A percentile compares a stretch with the other conserved stretches of the same genome.
Evolutionary conservation across 1,139 yeast genomes (phyloP).

Genomic region (Debaryomycetaceae sp.): DNA sequence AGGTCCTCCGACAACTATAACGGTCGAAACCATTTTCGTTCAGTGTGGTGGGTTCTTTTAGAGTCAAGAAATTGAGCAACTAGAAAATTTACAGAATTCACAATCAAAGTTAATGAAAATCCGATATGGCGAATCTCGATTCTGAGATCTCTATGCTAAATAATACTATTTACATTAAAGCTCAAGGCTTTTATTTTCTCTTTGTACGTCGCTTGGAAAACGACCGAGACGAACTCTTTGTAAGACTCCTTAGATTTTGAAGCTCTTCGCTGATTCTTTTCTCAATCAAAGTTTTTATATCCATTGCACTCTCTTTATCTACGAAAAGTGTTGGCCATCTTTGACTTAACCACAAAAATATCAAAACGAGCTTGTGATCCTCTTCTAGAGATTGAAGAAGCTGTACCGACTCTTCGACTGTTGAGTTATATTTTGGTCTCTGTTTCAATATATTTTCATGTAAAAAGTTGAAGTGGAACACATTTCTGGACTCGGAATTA

Average conservation of each 20-base stretch:
- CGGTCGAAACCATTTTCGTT: slow-evolving; percentile 11
- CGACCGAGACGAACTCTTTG: slow-evolving; percentile 7
- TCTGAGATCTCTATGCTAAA: not conserved
- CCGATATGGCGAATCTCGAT: not conserved
- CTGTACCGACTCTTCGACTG: slow-evolving; percentile 25
- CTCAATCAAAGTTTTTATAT: slow-evolving; percentile 63
- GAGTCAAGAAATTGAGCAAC: not conserved
- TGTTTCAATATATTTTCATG: slow-evolving; percentile 25
- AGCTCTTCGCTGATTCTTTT: slow-evolving; percentile 63
- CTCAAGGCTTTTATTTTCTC: not conserved
- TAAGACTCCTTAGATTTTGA: slow-evolving; percentile 33
- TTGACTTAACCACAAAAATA: slow-evolving; percentile 84
- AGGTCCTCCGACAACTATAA: slow-evolving; percentile 73
- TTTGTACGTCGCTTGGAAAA: not conserved
- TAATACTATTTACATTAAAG: not conserved
- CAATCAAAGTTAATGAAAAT: no score
- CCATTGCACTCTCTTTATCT: slow-evolving; percentile 72
- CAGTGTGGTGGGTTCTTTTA: not conserved
- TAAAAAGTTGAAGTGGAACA: slow-evolving; percentile 43
- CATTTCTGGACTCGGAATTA: slow-evolving; percentile 33
- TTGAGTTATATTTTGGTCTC: slow-evolving; percentile 18
- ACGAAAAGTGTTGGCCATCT: slow-evolving; percentile 80
- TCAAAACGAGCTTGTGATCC: slow-evolving; percentile 63
- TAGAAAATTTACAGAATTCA: not conserved
- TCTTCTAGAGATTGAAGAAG: slow-evolving; percentile 57